Conservation (phyloP, 345 rosid species). For the Lumnitzera littorea region DNA sequence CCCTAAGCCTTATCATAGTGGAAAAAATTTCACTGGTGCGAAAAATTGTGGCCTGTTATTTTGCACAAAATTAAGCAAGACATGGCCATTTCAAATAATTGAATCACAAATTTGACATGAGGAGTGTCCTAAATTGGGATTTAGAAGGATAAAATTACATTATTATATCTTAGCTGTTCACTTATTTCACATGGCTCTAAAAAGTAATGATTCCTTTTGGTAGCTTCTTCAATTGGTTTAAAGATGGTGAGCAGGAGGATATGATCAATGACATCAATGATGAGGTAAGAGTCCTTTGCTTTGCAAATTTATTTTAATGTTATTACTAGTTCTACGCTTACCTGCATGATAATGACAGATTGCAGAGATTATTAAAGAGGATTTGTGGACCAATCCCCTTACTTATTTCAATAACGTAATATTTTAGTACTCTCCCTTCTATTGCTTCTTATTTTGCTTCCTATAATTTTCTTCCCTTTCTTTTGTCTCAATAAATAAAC, state of each 20-base stretch:
- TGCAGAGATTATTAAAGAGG: conserved; percentile 91
- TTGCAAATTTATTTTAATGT: neutral
- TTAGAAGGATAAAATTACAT: neutral
- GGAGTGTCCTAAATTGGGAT: neutral
- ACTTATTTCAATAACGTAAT: conserved; percentile 75
- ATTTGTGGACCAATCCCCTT: conserved; percentile 91
- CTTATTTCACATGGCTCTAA: neutral
- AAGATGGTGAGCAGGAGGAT: conserved; percentile 48
- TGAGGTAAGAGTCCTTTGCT: conserved; percentile 43
- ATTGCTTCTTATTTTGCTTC: neutral
- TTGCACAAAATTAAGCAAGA: no score
- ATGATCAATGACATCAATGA: conserved; percentile 56
- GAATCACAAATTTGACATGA: no score
- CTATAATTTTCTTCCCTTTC: neutral
- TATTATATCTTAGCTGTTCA: neutral
- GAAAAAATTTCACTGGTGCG: no score
- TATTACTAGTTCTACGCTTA: neutral
- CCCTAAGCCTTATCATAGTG: no score
- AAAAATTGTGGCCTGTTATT: no score
- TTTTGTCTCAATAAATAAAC: neutral
- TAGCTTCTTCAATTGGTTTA: conserved; percentile 94
- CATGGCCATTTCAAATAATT: no score
- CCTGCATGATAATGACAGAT: conserved; percentile 35
- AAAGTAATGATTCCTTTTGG: neutral
- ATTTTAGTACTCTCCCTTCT: conserved; percentile 1